Evolutionary conservation across 257 asterid species (phyloP).

Genomic region (Fraxinus quadrangulata): DNA sequence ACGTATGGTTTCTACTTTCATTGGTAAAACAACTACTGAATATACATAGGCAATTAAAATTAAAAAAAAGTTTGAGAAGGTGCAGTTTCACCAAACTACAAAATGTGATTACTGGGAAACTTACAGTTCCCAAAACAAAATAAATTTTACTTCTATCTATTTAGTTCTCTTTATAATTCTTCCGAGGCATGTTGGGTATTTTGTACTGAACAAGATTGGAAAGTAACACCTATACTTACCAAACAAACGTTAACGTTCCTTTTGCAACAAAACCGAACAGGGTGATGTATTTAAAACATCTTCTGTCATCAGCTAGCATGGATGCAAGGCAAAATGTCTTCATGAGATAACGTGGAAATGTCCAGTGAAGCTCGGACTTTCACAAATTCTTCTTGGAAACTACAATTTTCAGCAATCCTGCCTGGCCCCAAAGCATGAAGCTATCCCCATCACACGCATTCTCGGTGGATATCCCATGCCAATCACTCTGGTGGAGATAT

Average conservation of each 20-base stretch:
- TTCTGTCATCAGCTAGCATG: background rate
- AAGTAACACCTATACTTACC: background rate
- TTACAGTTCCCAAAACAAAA: constrained; percentile 11
- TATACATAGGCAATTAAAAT: background rate
- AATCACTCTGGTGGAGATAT: background rate
- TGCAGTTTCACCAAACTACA: constrained; percentile 36
- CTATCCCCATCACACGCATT: constrained; percentile 14
- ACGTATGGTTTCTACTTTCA: background rate
- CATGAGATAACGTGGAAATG: background rate
- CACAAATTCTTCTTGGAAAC: background rate
- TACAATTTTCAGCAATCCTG: background rate
- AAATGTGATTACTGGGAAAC: constrained; percentile 31
- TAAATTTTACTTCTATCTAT: constrained; percentile 17
- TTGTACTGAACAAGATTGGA: background rate
- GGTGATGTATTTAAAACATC: background rate
- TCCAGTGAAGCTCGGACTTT: background rate
- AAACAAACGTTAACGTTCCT: background rate
- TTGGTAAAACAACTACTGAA: background rate
- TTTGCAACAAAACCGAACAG: background rate
- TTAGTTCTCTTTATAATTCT: background rate
- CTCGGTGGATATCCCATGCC: background rate
- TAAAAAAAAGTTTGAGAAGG: background rate
- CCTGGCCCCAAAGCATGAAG: background rate
- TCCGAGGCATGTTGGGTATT: background rate
- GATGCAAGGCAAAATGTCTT: background rate